Evolutionary conservation across 1,284 basidiomycete genomes (phyloP), one percentile per base, ranked within the genome.

Genomic region (Golubevia pallescens): DNA sequence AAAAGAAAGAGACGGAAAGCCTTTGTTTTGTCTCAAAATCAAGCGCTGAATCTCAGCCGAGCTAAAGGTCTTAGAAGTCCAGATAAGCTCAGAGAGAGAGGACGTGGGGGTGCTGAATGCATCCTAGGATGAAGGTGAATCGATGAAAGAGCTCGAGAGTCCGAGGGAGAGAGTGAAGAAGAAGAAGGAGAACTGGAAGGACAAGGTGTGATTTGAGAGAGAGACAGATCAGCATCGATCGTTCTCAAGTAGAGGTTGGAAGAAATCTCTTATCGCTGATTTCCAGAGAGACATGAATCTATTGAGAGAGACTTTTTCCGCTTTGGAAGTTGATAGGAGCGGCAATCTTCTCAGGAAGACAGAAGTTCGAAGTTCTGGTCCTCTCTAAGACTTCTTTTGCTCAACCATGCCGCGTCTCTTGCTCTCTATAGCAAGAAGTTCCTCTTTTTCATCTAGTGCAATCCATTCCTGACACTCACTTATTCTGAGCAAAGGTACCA

Each of bases 401-500:
- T 42, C 58, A n/a, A 16, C 28, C 58, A 3, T 32, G 38, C 20
- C 20, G 3, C 10, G 54, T 10, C 10, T 28, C 10, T 10, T 10
- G 10, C 21, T 28, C 54, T 21, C 54, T 4, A 4, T 56, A 4
- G 20, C 54, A 10, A 56, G 21, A 28, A 10, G 21, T 10, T 56
- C 54, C 54, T 28, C 21, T 21, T 10, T 28, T 28, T 3, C 4
- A 28, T 21, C 24, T 10, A 28, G 5, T 10, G 10, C 4, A 56
- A 28, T 3, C 3, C 10, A 56, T 28, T 21, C 21, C 3, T 3
- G 10, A 4, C 5, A 28, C 24, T 28, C 54, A 21, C 20, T 10
- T 56, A 28, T 21, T 10, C 38, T 16, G 6, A 52, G 61, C n/a
- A 62, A 23, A 48, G 3, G 73, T 75, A 3, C 67, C 61, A 20